A percentile compares a stretch with the other conserved stretches of the same genome.
phyloP scores from a whole-genome alignment of 1,139 yeast genomes.

The Scheffersomyces parashehatae region DNA sequence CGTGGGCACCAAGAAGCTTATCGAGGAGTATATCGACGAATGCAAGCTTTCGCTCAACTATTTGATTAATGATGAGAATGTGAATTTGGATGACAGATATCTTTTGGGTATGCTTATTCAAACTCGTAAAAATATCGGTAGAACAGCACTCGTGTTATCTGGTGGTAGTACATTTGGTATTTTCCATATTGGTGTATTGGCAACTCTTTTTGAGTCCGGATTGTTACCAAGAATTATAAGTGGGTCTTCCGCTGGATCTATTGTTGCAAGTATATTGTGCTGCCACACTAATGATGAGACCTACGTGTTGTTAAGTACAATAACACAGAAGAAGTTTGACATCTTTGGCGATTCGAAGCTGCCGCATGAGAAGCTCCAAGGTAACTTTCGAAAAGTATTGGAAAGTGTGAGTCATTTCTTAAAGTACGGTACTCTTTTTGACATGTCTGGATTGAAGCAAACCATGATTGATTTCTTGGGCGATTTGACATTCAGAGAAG shows the following conservation, averaged over 20 bases:
- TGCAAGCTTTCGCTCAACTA: slow-evolving; percentile 65
- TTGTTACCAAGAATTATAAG: slow-evolving; percentile 87
- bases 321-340: slow-evolving; percentile 62
- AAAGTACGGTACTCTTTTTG: slow-evolving; percentile 87
- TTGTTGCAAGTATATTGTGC: slow-evolving; percentile 86
- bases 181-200: slow-evolving; percentile 87
- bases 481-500: slow-evolving; percentile 72
- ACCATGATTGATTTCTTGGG: slow-evolving; percentile 86
- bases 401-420: slow-evolving; percentile 52
- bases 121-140: slow-evolving; percentile 87
- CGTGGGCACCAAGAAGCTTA: slow-evolving; percentile 81
- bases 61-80: slow-evolving; percentile 40
- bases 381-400: slow-evolving; percentile 42
- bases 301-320: slow-evolving; percentile 50
- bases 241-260: slow-evolving; percentile 96
- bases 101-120: slow-evolving; percentile 79
- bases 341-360: slow-evolving; percentile 48
- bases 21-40: slow-evolving; percentile 81
- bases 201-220: slow-evolving; percentile 71
- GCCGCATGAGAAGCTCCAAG: slow-evolving; percentile 30
- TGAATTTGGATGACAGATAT: slow-evolving; percentile 64
- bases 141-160: slow-evolving; percentile 87
- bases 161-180: slow-evolving; percentile 97
- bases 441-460: slow-evolving; percentile 64
- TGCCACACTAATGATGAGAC: slow-evolving; percentile 79